These are phyloP conservation scores for Polytrichum formosum DNA, from an alignment of 225 moss, liverwort and hornwort species.

Conservation along the genomic window DNA sequence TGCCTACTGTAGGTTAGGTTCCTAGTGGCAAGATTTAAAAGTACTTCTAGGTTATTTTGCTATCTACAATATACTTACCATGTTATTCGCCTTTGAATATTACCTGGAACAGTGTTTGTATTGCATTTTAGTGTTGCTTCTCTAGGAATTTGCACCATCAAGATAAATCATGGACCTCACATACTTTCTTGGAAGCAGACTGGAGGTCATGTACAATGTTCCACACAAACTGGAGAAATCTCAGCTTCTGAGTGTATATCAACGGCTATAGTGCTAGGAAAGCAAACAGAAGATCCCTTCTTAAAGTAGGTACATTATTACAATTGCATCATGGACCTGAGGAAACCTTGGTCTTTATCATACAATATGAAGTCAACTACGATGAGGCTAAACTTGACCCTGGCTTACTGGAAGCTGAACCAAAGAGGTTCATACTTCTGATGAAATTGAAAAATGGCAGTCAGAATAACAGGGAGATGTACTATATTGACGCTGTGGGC, in stretches of 20 bases:
- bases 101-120: not conserved
- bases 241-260: not conserved
- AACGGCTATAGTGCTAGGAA: constrained; percentile 6
- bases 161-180: too few relatives aligned
- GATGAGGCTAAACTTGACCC: not conserved
- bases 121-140: not conserved
- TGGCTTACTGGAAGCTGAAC: not conserved
- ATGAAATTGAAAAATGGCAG: not conserved
- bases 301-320: not conserved
- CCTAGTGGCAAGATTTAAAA: not conserved
- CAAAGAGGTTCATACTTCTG: not conserved
- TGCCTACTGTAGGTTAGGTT: not conserved
- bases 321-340: not conserved
- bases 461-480: too few relatives aligned
- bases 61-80: too few relatives aligned
- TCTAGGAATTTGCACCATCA: not conserved
- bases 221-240: too few relatives aligned
- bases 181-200: not conserved
- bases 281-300: not conserved
- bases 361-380: not conserved
- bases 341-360: not conserved
- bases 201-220: not conserved
- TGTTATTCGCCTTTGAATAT: too few relatives aligned
- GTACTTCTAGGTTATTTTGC: not conserved
- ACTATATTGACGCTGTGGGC: too few relatives aligned